Base-by-base conservation (phyloP, 371 early-diverging fungal genomes). In the Rhizopus microsporus region DNA sequence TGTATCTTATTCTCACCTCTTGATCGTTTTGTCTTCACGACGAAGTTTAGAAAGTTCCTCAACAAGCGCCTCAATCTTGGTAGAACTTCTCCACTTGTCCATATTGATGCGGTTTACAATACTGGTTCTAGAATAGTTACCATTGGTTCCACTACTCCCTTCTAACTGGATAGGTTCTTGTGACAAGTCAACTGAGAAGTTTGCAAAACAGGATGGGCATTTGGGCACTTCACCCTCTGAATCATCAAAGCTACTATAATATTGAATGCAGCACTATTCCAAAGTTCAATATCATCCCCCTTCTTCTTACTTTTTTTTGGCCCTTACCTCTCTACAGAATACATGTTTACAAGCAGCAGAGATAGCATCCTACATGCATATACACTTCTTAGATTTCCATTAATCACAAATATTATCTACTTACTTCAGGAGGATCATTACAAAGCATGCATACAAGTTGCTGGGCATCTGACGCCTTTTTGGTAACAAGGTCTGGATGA, bases 101-200 rank as follows among this genome's bases (percentile, higher is more conserved):
- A 96, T 90, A 65, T 96, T 84, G 47, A 97, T 93, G 39, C 93
- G 89, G 65, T 95, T 94, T 30, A 97, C 88, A 59, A 97, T 96
- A 43, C 92, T 92, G 10, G 84, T 81, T 44, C 86, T 84, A 9
- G 88, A 77, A 35, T 80, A 85, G 6, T 62, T 69, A 30, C 44
- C 58, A 63, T 55, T 74, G 42, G 12, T 64, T 40, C 37, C 60
- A 51, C 56, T 50, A 23, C 60, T 65, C 3, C 57, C 52, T 54
- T 70, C 64, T 10, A 68, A 9, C 34, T 77, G 80, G 17, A 85
- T 60, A 0, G 83, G 65, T 7, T 83, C 84, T 69, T 93, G 93
- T 40, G 85, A 68, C 31, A 98, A 74, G 61, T 98, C 95, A 42
- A 98, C 91, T 5, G 86, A 80, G 8, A 98, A 70, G 8, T 80